These are phyloP conservation scores for Sporothrix luriei DNA, from an alignment of 2,329 filamentous ascomycete genomes.

Conservation along the genomic window DNA sequence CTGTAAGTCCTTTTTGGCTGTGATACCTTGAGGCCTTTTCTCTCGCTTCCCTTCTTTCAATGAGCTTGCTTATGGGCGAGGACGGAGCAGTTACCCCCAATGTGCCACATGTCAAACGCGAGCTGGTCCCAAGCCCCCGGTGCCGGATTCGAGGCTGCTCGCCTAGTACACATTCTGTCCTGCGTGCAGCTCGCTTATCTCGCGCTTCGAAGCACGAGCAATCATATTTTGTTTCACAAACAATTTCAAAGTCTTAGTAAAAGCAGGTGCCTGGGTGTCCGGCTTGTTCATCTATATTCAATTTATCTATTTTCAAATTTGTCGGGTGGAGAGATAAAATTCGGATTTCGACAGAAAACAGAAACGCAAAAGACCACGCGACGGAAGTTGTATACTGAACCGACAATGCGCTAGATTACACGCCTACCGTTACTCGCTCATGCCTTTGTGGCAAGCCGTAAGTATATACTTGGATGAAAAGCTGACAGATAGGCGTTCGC, in stretches of 20 bases:
- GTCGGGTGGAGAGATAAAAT: neutral
- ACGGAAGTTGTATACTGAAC: neutral
- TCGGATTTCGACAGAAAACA: neutral
- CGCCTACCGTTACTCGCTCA: too few species aligned
- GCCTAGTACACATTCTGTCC: neutral
- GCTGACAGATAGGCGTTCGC: too few species aligned
- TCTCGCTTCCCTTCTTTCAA: too few species aligned
- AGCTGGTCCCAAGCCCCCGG: too few species aligned
- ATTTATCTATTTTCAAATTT: neutral
- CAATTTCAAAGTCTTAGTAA: too few species aligned
- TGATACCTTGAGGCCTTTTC: too few species aligned
- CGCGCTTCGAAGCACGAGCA: neutral
- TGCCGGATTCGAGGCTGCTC: neutral
- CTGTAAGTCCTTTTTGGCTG: too few species aligned
- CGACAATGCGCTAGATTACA: neutral
- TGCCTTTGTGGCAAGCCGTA: neutral
- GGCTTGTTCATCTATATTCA: too few species aligned
- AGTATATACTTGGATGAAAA: neutral
- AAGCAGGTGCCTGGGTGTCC: too few species aligned
- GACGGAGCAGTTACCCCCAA: too few species aligned
- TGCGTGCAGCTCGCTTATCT: neutral
- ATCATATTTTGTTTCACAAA: neutral
- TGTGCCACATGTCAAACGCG: too few species aligned
- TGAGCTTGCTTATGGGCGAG: too few species aligned
- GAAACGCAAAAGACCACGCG: neutral